Conservation (phyloP, 768 basidiomycete genomes). For the Boletus patriciae region DNA sequence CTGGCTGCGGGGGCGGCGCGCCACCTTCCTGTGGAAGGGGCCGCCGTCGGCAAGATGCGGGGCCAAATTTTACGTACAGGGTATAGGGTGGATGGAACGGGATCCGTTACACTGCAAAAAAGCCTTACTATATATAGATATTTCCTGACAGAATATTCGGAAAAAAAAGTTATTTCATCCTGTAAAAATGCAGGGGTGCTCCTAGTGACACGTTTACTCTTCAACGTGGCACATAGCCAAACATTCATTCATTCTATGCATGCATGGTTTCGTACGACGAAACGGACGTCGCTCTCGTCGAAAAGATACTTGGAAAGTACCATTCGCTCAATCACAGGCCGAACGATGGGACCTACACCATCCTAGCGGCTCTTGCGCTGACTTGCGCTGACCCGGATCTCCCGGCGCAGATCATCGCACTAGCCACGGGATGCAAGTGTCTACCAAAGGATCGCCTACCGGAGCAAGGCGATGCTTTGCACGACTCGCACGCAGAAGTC, state of each 20-base stretch:
- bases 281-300: conserved; percentile 33
- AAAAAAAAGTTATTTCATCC: too few relatives aligned
- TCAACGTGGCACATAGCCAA: too few relatives aligned
- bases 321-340: conserved; percentile 48
- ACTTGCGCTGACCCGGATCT: conserved; percentile 29
- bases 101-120: too few relatives aligned
- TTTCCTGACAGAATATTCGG: too few relatives aligned
- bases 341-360: conserved; percentile 57
- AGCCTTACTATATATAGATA: too few relatives aligned
- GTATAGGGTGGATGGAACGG: conserved; percentile 3
- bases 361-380: conserved; percentile 59
- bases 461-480: conserved; percentile 69
- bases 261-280: conserved; percentile 10
- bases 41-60: background rate
- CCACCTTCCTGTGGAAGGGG: conserved; percentile 36
- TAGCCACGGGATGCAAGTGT: conserved; percentile 86
- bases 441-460: conserved; percentile 66
- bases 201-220: too few relatives aligned
- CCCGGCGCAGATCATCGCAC: conserved; percentile 56
- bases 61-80: conserved; percentile 31
- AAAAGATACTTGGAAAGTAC: conserved; percentile 45
- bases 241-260: too few relatives aligned
- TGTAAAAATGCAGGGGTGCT: too few relatives aligned
- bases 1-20: conserved; percentile 6
- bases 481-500: conserved; percentile 92